Percentiles rank a stretch among this genome's conserved stretches.
Conservation (phyloP, 2,329 filamentous ascomycete genomes). For the Pezicula radicicola region DNA sequence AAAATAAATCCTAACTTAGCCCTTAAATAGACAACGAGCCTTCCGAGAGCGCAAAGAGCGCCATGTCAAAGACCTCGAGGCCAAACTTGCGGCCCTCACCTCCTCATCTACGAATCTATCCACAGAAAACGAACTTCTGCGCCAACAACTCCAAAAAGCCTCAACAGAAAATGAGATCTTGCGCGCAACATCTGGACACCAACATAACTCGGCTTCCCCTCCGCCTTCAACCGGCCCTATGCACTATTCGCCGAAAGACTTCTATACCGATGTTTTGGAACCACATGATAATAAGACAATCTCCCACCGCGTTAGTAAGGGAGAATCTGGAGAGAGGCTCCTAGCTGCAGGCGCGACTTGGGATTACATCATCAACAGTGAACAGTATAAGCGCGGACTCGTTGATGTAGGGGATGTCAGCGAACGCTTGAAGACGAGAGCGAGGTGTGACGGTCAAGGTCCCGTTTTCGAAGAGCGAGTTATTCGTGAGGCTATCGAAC, state of each 20-base stretch:
- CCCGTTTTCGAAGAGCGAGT: slow-evolving; percentile 81
- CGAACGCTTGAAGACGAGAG: slow-evolving; percentile 70
- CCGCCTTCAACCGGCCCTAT: slow-evolving; percentile 59
- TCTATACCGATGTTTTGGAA: slow-evolving; percentile 61
- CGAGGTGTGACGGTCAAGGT: slow-evolving; percentile 81
- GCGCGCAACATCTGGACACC: slow-evolving; percentile 65
- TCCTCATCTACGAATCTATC: slow-evolving; percentile 68
- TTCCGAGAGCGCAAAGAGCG: slow-evolving; percentile 95
- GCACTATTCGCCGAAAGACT: slow-evolving; percentile 69
- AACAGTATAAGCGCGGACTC: slow-evolving; percentile 70
- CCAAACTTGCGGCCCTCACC: slow-evolving; percentile 76
- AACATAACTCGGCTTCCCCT: slow-evolving; percentile 37
- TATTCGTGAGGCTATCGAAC: slow-evolving; percentile 71
- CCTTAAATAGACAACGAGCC: slow-evolving; percentile 71
- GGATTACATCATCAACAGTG: slow-evolving; percentile 83
- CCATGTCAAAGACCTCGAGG: slow-evolving; percentile 89
- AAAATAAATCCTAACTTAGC: neutral
- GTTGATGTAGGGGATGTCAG: slow-evolving; percentile 82
- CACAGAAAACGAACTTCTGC: slow-evolving; percentile 83
- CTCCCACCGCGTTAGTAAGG: slow-evolving; percentile 66
- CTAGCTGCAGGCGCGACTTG: slow-evolving; percentile 78
- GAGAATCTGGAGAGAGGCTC: slow-evolving; percentile 64
- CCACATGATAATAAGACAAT: slow-evolving; percentile 60
- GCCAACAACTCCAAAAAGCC: slow-evolving; percentile 77
- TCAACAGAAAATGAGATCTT: slow-evolving; percentile 92